Conservation (phyloP, 2,329 filamentous ascomycete species). For the Paecilomyces formosus region DNA sequence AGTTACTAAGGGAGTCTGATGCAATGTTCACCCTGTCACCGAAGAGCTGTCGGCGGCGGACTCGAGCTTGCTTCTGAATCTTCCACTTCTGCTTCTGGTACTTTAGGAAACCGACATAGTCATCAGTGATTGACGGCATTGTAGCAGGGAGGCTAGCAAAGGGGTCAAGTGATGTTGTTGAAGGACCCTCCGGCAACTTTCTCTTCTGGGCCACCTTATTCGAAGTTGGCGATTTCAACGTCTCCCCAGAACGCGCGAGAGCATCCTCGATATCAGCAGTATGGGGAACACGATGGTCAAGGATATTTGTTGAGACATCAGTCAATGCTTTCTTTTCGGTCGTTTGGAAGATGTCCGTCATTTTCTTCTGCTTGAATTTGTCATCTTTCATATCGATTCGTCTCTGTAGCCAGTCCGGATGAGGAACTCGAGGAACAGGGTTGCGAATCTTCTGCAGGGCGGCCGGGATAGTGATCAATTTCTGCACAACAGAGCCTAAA, state of each 20-base stretch:
- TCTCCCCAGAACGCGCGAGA: constrained; percentile 59
- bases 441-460: constrained; percentile 93
- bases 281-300: constrained; percentile 49
- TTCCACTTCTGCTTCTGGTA: constrained; percentile 99
- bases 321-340: constrained; percentile 58
- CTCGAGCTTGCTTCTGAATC: constrained; percentile 84
- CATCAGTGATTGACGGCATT: constrained; percentile 77
- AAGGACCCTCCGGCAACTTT: constrained; percentile 61
- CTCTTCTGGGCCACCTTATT: constrained; percentile 55
- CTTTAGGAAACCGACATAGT: constrained; percentile 80
- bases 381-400: constrained; percentile 94
- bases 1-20: constrained; percentile 56
- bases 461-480: constrained; percentile 96
- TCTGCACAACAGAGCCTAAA: constrained; percentile 94
- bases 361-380: constrained; percentile 96
- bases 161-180: constrained; percentile 61
- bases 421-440: constrained; percentile 83
- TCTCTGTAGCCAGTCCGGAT: constrained; percentile 94
- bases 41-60: constrained; percentile 81
- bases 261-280: constrained; percentile 67
- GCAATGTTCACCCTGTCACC: constrained; percentile 66
- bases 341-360: constrained; percentile 78
- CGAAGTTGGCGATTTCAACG: constrained; percentile 55
- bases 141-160: constrained; percentile 72
- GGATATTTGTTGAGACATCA: constrained; percentile 60